phyloP scores from a whole-genome alignment of 2,329 filamentous ascomycete genomes.

The Rhynchosporium secalis region DNA sequence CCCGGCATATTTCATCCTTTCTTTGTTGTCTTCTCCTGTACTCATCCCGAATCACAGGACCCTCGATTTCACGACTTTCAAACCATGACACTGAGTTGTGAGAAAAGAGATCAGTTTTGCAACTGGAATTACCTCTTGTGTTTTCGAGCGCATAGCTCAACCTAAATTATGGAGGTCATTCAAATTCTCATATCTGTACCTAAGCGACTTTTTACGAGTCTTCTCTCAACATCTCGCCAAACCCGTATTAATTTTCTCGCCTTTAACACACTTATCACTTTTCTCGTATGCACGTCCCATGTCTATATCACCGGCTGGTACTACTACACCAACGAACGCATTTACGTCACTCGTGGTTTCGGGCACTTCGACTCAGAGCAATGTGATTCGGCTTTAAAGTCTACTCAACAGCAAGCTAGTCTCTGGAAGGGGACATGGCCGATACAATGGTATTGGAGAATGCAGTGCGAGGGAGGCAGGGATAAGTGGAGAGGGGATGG shows the following conservation, averaged over 20 bases:
- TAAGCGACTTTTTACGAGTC: too few species aligned
- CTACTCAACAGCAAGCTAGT: too few species aligned
- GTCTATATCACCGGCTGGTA: neutral
- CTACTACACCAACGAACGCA: constrained; percentile 1
- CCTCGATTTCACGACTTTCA: too few species aligned
- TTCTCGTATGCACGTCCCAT: neutral
- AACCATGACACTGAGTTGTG: too few species aligned
- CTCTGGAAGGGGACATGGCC: neutral
- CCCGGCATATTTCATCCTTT: too few species aligned
- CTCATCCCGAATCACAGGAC: too few species aligned
- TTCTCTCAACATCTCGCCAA: neutral
- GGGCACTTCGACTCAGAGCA: neutral
- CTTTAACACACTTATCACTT: neutral
- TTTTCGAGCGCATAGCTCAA: too few species aligned
- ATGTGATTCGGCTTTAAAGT: neutral
- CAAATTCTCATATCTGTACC: too few species aligned
- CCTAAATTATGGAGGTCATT: too few species aligned
- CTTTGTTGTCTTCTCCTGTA: too few species aligned
- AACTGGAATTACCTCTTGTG: too few species aligned
- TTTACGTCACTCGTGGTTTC: neutral
- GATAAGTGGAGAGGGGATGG: neutral
- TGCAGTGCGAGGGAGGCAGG: neutral
- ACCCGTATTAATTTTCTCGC: neutral
- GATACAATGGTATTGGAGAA: constrained; percentile 1
- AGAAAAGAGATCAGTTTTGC: too few species aligned